Evolutionary conservation across 768 basidiomycete genomes (phyloP), one percentile per base, ranked within the genome.

Genomic region (Pleurotus tuber-regium): DNA sequence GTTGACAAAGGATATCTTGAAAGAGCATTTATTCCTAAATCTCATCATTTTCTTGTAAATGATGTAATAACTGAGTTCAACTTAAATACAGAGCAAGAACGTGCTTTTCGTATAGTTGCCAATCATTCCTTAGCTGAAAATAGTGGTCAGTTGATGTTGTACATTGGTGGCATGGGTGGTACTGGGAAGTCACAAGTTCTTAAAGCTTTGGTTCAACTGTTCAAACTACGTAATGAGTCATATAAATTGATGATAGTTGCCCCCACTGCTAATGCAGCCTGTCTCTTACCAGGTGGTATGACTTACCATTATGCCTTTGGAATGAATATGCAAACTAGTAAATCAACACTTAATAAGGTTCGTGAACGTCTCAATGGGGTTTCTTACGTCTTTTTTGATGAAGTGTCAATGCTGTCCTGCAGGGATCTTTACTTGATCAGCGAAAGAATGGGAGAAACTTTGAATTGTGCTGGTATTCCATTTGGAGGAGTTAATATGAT

Each of bases 391-490:
- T 72, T 75, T 25, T 48, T 73, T 7, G 70, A 75, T 62, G 72
- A 76, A 50, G 61, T 75, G 0, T 75, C 72, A 0, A 77, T 77
- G 75, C 31, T 74, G 0, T 62, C 63, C 1, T 69, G 67, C 40
- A 16, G 43, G n/a, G 64, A 66, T 29, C 31, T 73, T 29, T 66
- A 68, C 50, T 48, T 44, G 1, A 71, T 73, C 1, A 61, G 61
- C 54, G 54, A 55, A 1, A 55, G 55, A n/a, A 54, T 70, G n/a
- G 53, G 59, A 12, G 51, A 49, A 16, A 55, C 63, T 3, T 55
- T 59, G n/a, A 53, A 58, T 16, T n/a, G 39, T 1, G 43, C 50
- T 2, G 46, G 57, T 14, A 21, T 39, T 4, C 58, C 68, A 9
- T 69, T 68, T 54, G 68, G 66, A 5, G 66, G 69, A 0, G 49